These are phyloP conservation scores for Echeveria elegans DNA, from an alignment of 164 flowering plant genomes.

Conservation along the genomic window DNA sequence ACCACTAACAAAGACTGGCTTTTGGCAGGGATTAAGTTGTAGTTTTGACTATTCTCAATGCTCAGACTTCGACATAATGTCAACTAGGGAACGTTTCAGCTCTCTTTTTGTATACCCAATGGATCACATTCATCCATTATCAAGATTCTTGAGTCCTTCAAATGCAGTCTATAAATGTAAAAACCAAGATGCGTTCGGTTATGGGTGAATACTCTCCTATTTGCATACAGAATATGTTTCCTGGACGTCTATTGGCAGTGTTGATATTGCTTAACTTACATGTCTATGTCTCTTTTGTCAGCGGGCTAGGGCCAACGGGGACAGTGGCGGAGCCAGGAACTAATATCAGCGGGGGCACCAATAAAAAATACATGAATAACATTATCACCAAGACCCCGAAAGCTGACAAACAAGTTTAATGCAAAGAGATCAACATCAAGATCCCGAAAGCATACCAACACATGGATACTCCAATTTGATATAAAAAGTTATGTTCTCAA, in stretches of 20 bases:
- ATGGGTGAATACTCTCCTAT: not conserved
- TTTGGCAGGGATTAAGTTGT: not conserved
- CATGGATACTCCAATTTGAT: conserved; percentile 99
- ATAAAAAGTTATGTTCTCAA: conserved; percentile 92
- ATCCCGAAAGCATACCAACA: conserved; percentile 50
- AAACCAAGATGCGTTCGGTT: not conserved
- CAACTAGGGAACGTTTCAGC: too few species aligned
- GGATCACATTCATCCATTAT: not conserved
- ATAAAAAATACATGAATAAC: too few species aligned
- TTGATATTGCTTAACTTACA: not conserved
- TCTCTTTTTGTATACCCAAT: not conserved
- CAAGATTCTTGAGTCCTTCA: not conserved
- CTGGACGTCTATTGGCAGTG: not conserved
- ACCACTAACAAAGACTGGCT: not conserved
- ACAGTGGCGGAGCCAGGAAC: too few species aligned
- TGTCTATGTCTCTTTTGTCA: not conserved
- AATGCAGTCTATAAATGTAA: not conserved
- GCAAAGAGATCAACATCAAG: not conserved
- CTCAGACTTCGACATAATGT: too few species aligned
- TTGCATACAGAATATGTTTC: not conserved
- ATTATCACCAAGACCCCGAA: too few species aligned
- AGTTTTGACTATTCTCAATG: not conserved
- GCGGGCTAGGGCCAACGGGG: not conserved
- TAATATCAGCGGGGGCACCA: too few species aligned
- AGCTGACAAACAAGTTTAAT: too few species aligned